phyloP scores from a whole-genome alignment of 2,329 filamentous ascomycete genomes.

The Fusarium marasasianum region DNA sequence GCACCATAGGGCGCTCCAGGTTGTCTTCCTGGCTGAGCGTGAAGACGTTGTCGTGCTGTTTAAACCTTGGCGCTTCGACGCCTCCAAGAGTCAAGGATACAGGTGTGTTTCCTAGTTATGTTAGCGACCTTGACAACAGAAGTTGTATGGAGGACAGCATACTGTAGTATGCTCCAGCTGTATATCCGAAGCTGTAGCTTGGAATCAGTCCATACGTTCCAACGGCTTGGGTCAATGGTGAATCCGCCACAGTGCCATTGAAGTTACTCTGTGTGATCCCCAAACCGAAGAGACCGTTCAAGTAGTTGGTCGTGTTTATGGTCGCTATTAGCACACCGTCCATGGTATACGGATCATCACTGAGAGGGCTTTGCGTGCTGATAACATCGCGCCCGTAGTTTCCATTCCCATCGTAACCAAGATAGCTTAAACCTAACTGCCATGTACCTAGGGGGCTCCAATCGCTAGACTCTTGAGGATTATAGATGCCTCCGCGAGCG shows the following conservation, averaged over 20 bases:
- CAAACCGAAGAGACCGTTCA: constrained; percentile 65
- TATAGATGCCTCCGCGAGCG: constrained; percentile 68
- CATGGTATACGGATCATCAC: constrained; percentile 52
- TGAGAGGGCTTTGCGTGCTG: constrained; percentile 52
- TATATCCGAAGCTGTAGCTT: constrained; percentile 79
- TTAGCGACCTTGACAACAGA: constrained; percentile 12
- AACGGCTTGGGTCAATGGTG: constrained; percentile 66
- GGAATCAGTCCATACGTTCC: constrained; percentile 69
- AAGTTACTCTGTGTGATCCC: constrained; percentile 66
- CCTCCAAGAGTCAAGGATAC: constrained; percentile 75
- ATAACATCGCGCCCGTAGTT: constrained; percentile 69
- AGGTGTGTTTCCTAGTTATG: constrained; percentile 49
- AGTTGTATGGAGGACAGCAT: constrained; percentile 40
- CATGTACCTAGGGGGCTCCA: constrained; percentile 70
- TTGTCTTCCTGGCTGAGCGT: constrained; percentile 63
- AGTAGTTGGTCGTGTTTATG: constrained; percentile 65
- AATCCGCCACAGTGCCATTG: constrained; percentile 57
- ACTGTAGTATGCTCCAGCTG: constrained; percentile 79
- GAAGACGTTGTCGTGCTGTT: constrained; percentile 69
- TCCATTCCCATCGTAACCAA: constrained; percentile 69
- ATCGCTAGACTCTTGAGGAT: constrained; percentile 60
- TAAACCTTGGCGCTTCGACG: constrained; percentile 71
- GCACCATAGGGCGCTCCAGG: constrained; percentile 67
- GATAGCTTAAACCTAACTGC: constrained; percentile 66
- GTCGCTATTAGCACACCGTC: constrained; percentile 58